A percentile compares a stretch with the other conserved stretches of the same genome.
These are phyloP conservation scores for Prototheca cutis DNA, from an alignment of 163 green algal species.

Conservation along the genomic window DNA sequence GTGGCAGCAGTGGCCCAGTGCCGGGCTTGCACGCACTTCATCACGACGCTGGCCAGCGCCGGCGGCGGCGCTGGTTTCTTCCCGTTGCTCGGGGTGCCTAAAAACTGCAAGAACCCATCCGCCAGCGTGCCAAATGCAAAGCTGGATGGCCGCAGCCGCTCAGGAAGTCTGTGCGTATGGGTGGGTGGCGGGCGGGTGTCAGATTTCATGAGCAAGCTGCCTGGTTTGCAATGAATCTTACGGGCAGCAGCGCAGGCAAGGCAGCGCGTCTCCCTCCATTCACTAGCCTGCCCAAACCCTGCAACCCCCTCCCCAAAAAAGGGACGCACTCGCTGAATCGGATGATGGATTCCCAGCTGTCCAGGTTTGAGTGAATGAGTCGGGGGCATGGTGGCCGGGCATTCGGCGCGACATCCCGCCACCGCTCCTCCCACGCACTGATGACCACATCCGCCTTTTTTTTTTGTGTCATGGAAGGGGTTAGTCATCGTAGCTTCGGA, in stretches of 20 bases:
- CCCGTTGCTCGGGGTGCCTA: not conserved
- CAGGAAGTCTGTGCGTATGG: slow-evolving; percentile 31
- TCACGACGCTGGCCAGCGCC: slow-evolving; percentile 44
- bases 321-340: too few species aligned
- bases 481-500: too few species aligned
- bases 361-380: slow-evolving; percentile 63
- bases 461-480: too few species aligned
- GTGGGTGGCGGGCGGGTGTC: too few species aligned
- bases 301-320: too few species aligned
- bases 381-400: slow-evolving; percentile 15
- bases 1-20: not conserved
- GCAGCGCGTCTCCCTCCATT: too few species aligned
- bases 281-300: too few species aligned
- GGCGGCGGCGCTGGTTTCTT: too few species aligned
- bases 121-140: slow-evolving; percentile 51
- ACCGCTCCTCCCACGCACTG: slow-evolving; percentile 35
- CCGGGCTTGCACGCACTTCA: slow-evolving; percentile 38
- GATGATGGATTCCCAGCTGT: slow-evolving; percentile 28
- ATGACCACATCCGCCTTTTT: slow-evolving; percentile 2
- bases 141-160: slow-evolving; percentile 31
- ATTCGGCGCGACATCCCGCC: slow-evolving; percentile 1
- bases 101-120: slow-evolving; percentile 51
- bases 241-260: too few species aligned
- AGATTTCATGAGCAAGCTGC: too few species aligned
- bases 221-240: too few species aligned